These are phyloP conservation scores for Ophiostoma montium DNA, from an alignment of 2,329 filamentous ascomycete species.

Conservation along the genomic window DNA sequence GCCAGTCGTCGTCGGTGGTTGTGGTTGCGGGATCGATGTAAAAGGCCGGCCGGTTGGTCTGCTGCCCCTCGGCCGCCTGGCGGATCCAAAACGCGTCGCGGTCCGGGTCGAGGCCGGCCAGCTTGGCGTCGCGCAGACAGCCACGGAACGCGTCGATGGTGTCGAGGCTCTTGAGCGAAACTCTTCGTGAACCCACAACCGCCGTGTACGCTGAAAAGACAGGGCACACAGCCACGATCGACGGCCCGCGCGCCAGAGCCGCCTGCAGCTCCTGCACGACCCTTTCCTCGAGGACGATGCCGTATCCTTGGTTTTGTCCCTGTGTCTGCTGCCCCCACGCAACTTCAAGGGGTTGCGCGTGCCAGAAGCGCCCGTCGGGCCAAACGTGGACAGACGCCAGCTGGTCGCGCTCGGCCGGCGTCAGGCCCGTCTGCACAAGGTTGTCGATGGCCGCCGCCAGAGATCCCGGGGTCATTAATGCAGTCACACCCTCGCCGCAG, in stretches of 20 bases:
- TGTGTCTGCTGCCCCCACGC: too few species aligned
- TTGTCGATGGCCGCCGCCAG: background rate
- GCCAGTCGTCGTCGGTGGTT: slow-evolving; percentile 4
- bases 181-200: background rate
- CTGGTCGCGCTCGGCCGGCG: background rate
- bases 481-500: too few species aligned
- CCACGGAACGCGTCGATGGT: background rate
- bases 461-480: too few species aligned
- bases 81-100: background rate
- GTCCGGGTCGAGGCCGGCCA: background rate
- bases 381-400: background rate
- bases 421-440: background rate
- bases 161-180: background rate
- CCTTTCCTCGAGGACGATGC: background rate
- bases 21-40: background rate
- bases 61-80: background rate
- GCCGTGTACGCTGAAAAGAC: background rate
- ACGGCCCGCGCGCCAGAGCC: too few species aligned
- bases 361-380: slow-evolving; percentile 1
- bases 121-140: background rate
- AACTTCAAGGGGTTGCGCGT: background rate
- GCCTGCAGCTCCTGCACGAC: too few species aligned
- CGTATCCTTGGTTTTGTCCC: too few species aligned
- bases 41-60: slow-evolving; percentile 2
- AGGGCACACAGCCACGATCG: background rate